Conservation (phyloP, 2,329 filamentous ascomycete genomes). For the Trichoderma sp. region DNA sequence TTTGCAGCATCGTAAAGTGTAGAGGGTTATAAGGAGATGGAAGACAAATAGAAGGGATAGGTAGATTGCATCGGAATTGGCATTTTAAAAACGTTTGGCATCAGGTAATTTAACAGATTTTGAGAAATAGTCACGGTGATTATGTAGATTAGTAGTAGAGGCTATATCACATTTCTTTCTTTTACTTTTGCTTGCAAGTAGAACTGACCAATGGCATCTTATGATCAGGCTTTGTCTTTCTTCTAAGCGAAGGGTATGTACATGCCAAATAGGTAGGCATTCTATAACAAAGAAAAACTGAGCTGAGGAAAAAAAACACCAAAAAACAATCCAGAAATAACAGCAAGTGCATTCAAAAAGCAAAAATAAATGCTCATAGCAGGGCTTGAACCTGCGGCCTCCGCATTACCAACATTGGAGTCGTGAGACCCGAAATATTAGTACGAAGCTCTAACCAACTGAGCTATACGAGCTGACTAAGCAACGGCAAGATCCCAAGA, state of each 20-base stretch:
- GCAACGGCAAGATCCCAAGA: no score
- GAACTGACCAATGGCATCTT: neutral
- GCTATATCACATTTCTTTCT: neutral
- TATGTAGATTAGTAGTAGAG: neutral
- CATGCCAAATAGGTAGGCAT: neutral
- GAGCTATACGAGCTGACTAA: conserved; percentile 15
- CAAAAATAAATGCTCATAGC: neutral
- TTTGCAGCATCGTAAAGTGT: neutral
- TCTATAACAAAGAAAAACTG: neutral
- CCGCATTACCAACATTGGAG: conserved; percentile 4
- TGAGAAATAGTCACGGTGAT: neutral
- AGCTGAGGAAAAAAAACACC: neutral
- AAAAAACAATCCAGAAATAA: neutral
- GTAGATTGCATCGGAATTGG: no score
- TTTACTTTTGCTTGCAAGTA: neutral
- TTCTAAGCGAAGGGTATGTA: neutral
- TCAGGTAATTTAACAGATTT: neutral
- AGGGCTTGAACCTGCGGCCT: conserved; percentile 21
- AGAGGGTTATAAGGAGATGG: neutral
- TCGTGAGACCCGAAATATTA: neutral
- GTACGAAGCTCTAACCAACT: conserved; percentile 23
- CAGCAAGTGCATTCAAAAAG: neutral
- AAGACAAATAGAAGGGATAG: neutral
- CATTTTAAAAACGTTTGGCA: neutral
- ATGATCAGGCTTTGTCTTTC: neutral